These are phyloP conservation scores for Xylaria intraflava DNA, from an alignment of 495 filamentous ascomycete species.

Conservation along the genomic window DNA sequence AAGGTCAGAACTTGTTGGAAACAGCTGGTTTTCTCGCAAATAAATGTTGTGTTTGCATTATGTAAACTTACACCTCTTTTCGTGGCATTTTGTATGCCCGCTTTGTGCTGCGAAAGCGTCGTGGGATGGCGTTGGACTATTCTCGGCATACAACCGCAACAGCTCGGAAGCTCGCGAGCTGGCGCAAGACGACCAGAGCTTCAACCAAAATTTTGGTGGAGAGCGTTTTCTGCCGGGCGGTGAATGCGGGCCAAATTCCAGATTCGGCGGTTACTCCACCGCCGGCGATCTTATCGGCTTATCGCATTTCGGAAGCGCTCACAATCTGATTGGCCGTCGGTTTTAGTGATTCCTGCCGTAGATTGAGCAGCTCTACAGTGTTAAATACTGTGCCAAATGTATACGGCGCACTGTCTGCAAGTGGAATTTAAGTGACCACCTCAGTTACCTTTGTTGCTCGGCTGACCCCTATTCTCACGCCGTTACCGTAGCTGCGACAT, in stretches of 20 bases:
- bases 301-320: too few relatives aligned
- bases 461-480: too few relatives aligned
- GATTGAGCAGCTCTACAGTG: too few relatives aligned
- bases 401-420: too few relatives aligned
- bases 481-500: too few relatives aligned
- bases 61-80: conserved; percentile 51
- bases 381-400: too few relatives aligned
- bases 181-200: background rate
- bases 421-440: too few relatives aligned
- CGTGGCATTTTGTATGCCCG: conserved; percentile 39
- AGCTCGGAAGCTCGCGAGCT: conserved; percentile 5
- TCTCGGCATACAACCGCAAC: background rate
- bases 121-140: background rate
- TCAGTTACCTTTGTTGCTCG: too few relatives aligned
- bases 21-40: background rate
- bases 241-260: conserved; percentile 8
- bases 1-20: conserved; percentile 4
- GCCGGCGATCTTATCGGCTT: too few relatives aligned
- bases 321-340: too few relatives aligned
- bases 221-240: conserved; percentile 22
- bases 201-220: conserved; percentile 18
- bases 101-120: conserved; percentile 4
- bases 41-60: background rate
- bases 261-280: too few relatives aligned
- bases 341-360: too few relatives aligned